A percentile compares a stretch with the other conserved stretches of the same genome.
These are phyloP conservation scores for Trypanosoma scelopori DNA, from an alignment of 208 protist species.

Conservation along the genomic window DNA sequence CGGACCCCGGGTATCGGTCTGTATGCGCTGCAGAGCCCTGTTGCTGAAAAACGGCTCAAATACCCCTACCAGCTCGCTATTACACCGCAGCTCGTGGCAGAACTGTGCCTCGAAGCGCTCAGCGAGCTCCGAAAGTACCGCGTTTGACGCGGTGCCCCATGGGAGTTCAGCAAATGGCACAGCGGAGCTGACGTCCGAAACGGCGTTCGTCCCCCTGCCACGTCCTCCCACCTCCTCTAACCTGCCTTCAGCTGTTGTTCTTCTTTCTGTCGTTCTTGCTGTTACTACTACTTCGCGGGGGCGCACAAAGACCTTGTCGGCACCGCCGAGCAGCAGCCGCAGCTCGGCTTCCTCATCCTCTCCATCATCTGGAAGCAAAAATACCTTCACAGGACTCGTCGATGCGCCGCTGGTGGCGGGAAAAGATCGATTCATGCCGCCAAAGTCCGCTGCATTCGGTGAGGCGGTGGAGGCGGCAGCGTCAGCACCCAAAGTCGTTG, in stretches of 20 bases:
- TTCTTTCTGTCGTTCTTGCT: background rate
- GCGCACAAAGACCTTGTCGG: background rate
- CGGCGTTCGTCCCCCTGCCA: conserved; percentile 1
- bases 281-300: conserved; percentile 32
- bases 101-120: conserved; percentile 70
- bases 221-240: too few species aligned
- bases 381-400: conserved; percentile 15
- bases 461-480: conserved; percentile 6
- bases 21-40: conserved; percentile 45
- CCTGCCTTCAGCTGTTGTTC: background rate
- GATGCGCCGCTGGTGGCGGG: background rate
- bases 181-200: background rate
- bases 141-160: conserved; percentile 50
- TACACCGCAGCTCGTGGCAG: conserved; percentile 53
- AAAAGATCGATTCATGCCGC: background rate
- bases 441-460: conserved; percentile 17
- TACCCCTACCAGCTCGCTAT: conserved; percentile 36
- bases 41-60: conserved; percentile 83
- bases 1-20: conserved; percentile 20
- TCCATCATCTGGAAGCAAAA: conserved; percentile 17
- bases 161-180: conserved; percentile 37
- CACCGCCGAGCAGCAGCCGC: conserved; percentile 59
- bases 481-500: background rate
- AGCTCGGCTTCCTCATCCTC: conserved; percentile 79
- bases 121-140: conserved; percentile 30